phyloP scores from a whole-genome alignment of 768 basidiomycete genomes.

The Pisolithus marmoratus region DNA sequence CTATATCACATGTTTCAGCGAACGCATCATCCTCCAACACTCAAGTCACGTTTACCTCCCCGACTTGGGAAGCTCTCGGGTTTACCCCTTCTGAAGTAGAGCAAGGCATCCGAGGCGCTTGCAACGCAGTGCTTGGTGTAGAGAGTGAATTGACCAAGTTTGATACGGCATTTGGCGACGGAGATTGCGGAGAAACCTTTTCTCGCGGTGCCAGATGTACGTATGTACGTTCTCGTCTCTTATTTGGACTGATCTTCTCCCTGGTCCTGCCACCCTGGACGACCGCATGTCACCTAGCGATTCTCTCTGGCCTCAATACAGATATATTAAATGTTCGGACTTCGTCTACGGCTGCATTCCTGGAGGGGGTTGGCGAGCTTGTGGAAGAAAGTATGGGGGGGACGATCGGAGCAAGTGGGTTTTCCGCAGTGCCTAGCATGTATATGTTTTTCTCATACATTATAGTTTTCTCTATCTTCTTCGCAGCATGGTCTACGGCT shows the following conservation, averaged over 20 bases:
- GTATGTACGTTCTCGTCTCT: neutral
- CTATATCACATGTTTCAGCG: neutral
- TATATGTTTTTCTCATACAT: neutral
- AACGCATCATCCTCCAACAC: neutral
- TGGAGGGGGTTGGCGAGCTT: conserved; percentile 32
- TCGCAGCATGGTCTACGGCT: conserved; percentile 31
- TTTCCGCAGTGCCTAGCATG: conserved; percentile 2
- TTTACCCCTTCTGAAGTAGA: conserved; percentile 9
- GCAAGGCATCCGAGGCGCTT: conserved; percentile 25
- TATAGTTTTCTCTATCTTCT: conserved; percentile 41
- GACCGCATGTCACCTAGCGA: conserved; percentile 13
- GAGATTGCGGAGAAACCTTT: conserved; percentile 58
- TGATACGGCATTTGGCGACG: conserved; percentile 60
- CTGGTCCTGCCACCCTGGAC: too few relatives aligned
- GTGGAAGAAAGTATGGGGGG: conserved; percentile 50
- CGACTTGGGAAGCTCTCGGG: conserved; percentile 6
- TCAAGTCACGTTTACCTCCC: too few relatives aligned
- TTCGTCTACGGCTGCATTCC: conserved; percentile 16
- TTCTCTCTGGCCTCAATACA: conserved; percentile 28
- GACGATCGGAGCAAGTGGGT: conserved; percentile 46
- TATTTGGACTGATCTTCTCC: neutral
- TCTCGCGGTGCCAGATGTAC: conserved; percentile 40
- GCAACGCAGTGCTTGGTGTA: conserved; percentile 36
- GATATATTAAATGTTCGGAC: conserved; percentile 17
- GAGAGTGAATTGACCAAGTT: conserved; percentile 50